phyloP scores from a whole-genome alignment of 768 basidiomycete genomes.

The Lentinula aciculospora region DNA sequence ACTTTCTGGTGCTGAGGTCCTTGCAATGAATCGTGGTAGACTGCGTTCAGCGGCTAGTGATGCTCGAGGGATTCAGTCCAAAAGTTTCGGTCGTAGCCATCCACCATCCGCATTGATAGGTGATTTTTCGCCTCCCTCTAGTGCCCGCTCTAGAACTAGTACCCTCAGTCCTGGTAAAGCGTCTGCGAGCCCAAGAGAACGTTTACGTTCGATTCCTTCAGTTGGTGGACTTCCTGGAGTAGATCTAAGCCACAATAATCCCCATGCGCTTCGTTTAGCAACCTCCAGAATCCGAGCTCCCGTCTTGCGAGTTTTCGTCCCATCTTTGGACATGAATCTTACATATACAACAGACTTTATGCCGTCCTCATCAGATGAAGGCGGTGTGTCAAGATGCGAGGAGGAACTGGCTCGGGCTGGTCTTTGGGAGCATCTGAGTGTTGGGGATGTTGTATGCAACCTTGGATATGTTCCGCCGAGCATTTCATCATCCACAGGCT shows the following conservation, averaged over 20 bases:
- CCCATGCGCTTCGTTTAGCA: constrained; percentile 61
- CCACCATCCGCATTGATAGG: constrained; percentile 8
- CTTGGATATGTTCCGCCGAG: constrained; percentile 64
- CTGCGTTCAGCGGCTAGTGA: neutral
- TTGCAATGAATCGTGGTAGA: constrained; percentile 2
- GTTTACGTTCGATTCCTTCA: neutral
- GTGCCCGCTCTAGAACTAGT: neutral
- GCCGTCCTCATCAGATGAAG: constrained; percentile 25
- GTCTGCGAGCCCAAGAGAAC: neutral
- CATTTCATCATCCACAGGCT: neutral
- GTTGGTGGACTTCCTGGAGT: neutral
- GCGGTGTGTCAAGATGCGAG: constrained; percentile 38
- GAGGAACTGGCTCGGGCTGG: constrained; percentile 61
- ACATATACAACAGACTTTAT: constrained; percentile 3
- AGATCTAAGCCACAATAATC: constrained; percentile 12
- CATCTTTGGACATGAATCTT: constrained; percentile 45
- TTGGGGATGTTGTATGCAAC: constrained; percentile 76
- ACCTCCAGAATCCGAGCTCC: constrained; percentile 64
- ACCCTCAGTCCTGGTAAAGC: neutral
- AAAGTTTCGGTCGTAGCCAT: constrained; percentile 9
- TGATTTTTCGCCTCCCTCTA: neutral
- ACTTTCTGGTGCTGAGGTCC: neutral
- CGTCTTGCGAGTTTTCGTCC: constrained; percentile 69
- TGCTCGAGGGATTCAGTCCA: neutral
- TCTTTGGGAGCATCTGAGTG: constrained; percentile 71